A percentile compares a stretch with the other conserved stretches of the same genome.
Evolutionary conservation across 2,329 filamentous ascomycete genomes (phyloP).

Genomic region (Mycosphaerella arachidis): DNA sequence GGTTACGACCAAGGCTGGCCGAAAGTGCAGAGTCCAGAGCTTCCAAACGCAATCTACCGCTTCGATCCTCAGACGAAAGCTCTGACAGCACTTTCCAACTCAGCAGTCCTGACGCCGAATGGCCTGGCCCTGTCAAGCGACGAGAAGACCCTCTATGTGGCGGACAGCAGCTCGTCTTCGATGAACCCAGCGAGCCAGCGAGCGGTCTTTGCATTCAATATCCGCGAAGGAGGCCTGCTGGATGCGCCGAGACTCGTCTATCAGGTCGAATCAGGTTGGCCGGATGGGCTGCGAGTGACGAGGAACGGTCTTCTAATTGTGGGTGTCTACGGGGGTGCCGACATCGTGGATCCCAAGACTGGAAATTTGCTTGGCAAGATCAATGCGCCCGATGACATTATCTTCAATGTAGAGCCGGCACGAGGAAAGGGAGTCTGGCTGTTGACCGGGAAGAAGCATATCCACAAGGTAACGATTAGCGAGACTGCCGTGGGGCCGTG

Average conservation of each 20-base stretch:
- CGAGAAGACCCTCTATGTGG: conserved; percentile 24
- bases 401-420: conserved; percentile 23
- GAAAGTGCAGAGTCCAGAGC: conserved; percentile 51
- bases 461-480: conserved; percentile 23
- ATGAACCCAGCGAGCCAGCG: conserved; percentile 33
- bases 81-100: conserved; percentile 50
- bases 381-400: conserved; percentile 28
- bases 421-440: conserved; percentile 18
- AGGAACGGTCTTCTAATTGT: conserved; percentile 16
- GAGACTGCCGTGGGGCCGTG: conserved; percentile 6
- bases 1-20: conserved; percentile 42
- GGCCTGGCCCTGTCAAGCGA: conserved; percentile 24
- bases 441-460: conserved; percentile 18
- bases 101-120: conserved; percentile 34
- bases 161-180: conserved; percentile 21
- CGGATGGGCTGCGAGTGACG: conserved; percentile 20
- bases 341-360: conserved; percentile 23
- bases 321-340: conserved; percentile 18
- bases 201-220: conserved; percentile 33
- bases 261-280: conserved; percentile 36
- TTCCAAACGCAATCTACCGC: conserved; percentile 57
- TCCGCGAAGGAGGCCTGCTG: conserved; percentile 4
- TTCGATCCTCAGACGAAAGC: conserved; percentile 48
- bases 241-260: conserved; percentile 22
- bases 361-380: conserved; percentile 51